Evolutionary conservation across 2,329 filamentous ascomycete species (phyloP).

Genomic region (Botrytis porri): DNA sequence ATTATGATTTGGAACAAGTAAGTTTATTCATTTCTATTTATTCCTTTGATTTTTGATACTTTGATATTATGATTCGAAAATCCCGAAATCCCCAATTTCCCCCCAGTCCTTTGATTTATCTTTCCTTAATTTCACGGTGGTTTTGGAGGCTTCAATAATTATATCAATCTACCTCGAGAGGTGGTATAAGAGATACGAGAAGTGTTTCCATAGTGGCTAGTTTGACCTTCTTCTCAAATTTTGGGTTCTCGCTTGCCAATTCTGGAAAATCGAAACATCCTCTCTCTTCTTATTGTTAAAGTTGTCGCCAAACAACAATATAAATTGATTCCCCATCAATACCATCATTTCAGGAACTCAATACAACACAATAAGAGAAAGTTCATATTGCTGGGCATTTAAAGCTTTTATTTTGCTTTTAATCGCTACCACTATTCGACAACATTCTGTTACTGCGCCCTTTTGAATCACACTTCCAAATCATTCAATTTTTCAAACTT

Average conservation of each 20-base stretch:
- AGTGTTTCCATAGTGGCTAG: neutral
- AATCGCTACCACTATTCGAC: slow-evolving; percentile 1
- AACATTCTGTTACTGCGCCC: neutral
- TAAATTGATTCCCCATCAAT: neutral
- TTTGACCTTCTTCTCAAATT: neutral
- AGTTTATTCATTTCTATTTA: slow-evolving; percentile 48
- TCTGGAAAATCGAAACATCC: neutral
- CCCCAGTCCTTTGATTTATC: neutral
- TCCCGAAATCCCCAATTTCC: neutral
- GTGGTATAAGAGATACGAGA: neutral
- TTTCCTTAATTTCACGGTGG: neutral
- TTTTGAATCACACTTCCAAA: neutral
- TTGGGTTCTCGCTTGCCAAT: slow-evolving; percentile 5
- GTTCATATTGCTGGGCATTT: neutral
- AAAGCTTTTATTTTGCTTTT: slow-evolving; percentile 3
- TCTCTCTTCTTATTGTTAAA: slow-evolving; percentile 4
- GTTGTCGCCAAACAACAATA: slow-evolving; percentile 9
- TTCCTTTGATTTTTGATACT: slow-evolving; percentile 23
- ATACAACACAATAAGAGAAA: neutral
- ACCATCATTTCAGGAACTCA: neutral
- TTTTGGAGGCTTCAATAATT: neutral
- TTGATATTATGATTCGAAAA: neutral
- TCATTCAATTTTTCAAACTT: neutral
- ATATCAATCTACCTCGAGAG: neutral
- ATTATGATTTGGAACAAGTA: slow-evolving; percentile 81